These are phyloP conservation scores for Silybum marianum DNA, from an alignment of 129 eudicot species.

Conservation along the genomic window DNA sequence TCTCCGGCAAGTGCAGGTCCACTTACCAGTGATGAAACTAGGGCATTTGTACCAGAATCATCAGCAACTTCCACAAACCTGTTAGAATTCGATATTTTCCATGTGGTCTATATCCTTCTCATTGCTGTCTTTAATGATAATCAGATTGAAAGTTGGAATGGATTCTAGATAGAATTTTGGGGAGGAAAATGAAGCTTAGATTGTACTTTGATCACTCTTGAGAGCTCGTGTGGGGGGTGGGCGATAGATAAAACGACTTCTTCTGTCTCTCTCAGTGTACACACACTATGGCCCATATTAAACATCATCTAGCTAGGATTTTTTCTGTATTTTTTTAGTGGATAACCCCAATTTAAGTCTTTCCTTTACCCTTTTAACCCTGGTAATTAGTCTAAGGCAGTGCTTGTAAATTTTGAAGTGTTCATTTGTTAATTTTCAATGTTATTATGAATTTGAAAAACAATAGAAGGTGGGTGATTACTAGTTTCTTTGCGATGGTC, in stretches of 20 bases:
- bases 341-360: too few relatives aligned
- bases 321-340: too few relatives aligned
- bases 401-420: background rate
- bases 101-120: background rate
- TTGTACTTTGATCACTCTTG: background rate
- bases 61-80: background rate
- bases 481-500: background rate
- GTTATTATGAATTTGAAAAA: background rate
- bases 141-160: background rate
- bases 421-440: background rate
- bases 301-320: background rate
- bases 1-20: background rate
- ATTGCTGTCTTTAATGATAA: background rate
- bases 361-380: background rate
- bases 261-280: background rate
- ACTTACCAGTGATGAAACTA: background rate
- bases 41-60: background rate
- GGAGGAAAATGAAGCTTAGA: conserved; percentile 1
- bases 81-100: background rate
- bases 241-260: background rate
- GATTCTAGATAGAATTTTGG: background rate
- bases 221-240: background rate
- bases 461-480: background rate
- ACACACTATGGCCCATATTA: background rate
- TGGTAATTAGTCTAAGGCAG: background rate